Base-by-base conservation (phyloP, 1,139 yeast genomes). In the Pichia cactophila region DNA sequence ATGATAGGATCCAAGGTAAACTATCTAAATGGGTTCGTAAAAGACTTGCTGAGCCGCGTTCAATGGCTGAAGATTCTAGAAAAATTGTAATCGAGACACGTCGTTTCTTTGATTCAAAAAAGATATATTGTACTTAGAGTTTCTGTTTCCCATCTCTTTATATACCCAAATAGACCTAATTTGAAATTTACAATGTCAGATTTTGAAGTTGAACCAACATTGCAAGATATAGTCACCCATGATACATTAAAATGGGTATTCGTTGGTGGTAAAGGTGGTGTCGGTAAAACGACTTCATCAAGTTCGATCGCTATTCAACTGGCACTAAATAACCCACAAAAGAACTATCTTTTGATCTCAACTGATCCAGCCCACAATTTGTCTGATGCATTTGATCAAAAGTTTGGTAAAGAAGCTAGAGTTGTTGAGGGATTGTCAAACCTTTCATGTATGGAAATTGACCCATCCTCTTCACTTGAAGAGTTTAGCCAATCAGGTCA, bases 231-330 rank as follows among this genome's bases (percentile, higher is more conserved):
- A 48, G 71, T 85, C 47, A 63, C 73, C 33, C 88, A 84, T 57
- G 85, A 77, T 35, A 70, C 92, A 17, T 78, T 92, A 62, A 86
- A 86, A 63, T 92, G 98, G 98, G 86, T 92, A 57, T 92, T 92
- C 64, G 97, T 90, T 41, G 98, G 98, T 54, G 98, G 98, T 61
- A 92, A 92, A 73, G 98, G 98, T 66, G 98, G 98, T 69, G 98
- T 92, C 39, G 98, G 98, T 59, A 92, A 92, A 68, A 92, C 98
- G 58, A 92, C 98, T 42, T 87, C 97, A 3, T 90, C 97, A 1
- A 90, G 96, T 46, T 89, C 97, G 26, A 78, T 92, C 58, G 96
- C 98, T 29, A 86, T 90, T 53, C 97, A 92, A 69, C 72, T 85
- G 63, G 92, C 94, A 3, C 71, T 88, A 52, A 81, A 86, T 50